Base-by-base conservation (phyloP, 164 flowering plant species). In the Litsea cubeba region DNA sequence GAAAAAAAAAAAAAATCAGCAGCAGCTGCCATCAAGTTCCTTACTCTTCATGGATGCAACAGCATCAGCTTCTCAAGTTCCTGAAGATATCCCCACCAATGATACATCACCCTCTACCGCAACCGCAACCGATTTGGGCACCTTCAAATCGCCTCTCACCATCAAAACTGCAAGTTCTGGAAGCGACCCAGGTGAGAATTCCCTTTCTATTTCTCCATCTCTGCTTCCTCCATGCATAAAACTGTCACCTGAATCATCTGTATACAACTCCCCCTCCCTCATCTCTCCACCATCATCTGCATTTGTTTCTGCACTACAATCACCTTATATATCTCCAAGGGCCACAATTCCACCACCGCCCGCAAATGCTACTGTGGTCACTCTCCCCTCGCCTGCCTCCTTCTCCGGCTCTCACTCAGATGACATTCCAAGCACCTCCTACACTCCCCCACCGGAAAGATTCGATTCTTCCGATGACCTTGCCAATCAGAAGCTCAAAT, bases 321-420 rank as follows among this genome's bases (percentile, higher is more conserved):
- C 98, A 2, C 98, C 98, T 17, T 94, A 92, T 74, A 91, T 94
- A 18, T 92, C 98, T 22, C 98, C 97, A 24, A 80, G 97, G 68
- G 89, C 91, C 77, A 75, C 70, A 10, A 28, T 64, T 30, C 71
- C 78, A 6, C 82, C 85, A 25, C 62, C 76, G 3, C 60, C 60
- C 17, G 71, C 54, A n/a, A 81, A 76, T 69, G 62, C 62, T 20
- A 68, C 77, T 32, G 74, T 79, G 1, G 65, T 30, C 7, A 32
- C 78, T 25, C 84, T 58, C 50, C 87, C 87, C 2, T 83, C 90
- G 0, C 88, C 89, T 0, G 75, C 84, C 2, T 88, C 90, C 1
- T 81, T 76, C 71, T 73, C 83, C 20, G 87, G 87, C 20, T 91
- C 93, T 20, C 90, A 74, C 20, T 90, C 91, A 6, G 97, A 94